Conservation (phyloP, 2,329 filamentous ascomycete species). For the Aspergillus arachidicola region DNA sequence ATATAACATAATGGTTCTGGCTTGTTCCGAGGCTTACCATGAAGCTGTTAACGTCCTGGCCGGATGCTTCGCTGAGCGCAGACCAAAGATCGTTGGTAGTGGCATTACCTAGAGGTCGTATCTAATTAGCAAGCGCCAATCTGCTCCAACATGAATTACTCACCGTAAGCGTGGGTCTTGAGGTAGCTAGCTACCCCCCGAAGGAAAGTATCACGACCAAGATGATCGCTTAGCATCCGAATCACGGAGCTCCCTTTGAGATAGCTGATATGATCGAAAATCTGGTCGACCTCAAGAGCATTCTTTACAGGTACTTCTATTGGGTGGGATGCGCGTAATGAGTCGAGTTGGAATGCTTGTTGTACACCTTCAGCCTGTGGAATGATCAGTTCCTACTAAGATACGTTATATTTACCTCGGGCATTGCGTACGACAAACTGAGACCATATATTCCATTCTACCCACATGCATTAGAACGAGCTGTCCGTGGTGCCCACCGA, state of each 20-base stretch:
- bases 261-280: slow-evolving; percentile 96
- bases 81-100: slow-evolving; percentile 91
- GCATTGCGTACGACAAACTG: slow-evolving; percentile 79
- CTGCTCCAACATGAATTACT: slow-evolving; percentile 10
- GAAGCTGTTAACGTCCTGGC: slow-evolving; percentile 79
- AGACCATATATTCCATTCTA: slow-evolving; percentile 95
- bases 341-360: slow-evolving; percentile 85
- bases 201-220: slow-evolving; percentile 85
- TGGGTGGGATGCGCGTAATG: slow-evolving; percentile 87
- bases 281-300: slow-evolving; percentile 94
- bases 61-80: slow-evolving; percentile 83
- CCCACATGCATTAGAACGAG: slow-evolving; percentile 22
- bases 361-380: slow-evolving; percentile 83
- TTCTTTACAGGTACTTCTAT: slow-evolving; percentile 95
- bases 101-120: slow-evolving; percentile 61
- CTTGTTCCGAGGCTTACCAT: slow-evolving; percentile 59
- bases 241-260: slow-evolving; percentile 95
- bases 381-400: slow-evolving; percentile 42
- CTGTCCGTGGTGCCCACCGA: not conserved
- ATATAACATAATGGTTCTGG: not conserved
- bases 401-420: slow-evolving; percentile 52
- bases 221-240: slow-evolving; percentile 89
- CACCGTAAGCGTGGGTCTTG: slow-evolving; percentile 81
- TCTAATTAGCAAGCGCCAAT: slow-evolving; percentile 9
- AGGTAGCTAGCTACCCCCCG: slow-evolving; percentile 89